Evolutionary conservation across 768 basidiomycete genomes (phyloP), one percentile per base, ranked within the genome.

Genomic region (Rhodotorula paludigena): DNA sequence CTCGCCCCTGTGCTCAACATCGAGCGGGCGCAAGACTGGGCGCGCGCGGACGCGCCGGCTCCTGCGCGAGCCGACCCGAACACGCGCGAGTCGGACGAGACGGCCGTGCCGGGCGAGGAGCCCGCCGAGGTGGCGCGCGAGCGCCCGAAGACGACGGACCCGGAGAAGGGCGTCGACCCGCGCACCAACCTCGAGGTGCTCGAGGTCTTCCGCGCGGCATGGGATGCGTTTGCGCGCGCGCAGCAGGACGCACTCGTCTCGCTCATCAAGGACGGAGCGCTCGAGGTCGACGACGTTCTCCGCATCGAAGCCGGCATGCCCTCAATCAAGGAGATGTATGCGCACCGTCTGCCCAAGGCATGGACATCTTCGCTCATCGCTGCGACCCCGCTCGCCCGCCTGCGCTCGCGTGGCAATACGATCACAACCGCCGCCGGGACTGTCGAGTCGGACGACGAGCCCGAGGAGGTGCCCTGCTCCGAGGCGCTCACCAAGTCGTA

Each of bases 211-310:
- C 57, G 60, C 20, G 47, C 54, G 41, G 63, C 71, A 16, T 98
- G 94, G 94, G 93, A 96, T 80, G 94, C 92, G 80, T 97, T 97
- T 82, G 86, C 92, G 54, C 92, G 96, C 73, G 94, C 97, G 80
- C 97, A 98, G 87, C 96, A 97, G 84, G 89, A 90, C 45, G 92
- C 94, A 68, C 90, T 91, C 78, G 87, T 89, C 79, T 87, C 56
- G 23, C 38, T 72, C 8, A 72, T 72, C 64, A 68, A 68, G 52
- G 71, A 72, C 51, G 71, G 67, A 3, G 52, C 66, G 33, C 45
- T 72, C 28, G 56, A 72, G 28, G 67, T 72, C 36, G 71, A 66
- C 47, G 71, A 72, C 25, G 67, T 52, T 0, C 54, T 72, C 12
- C 33, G 64, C 28, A 72, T 72, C 61, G 67, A 68, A 36, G 41